Evolutionary conservation across 805 yeast genomes (phyloP).

Genomic region (Naumovozyma castellii): DNA sequence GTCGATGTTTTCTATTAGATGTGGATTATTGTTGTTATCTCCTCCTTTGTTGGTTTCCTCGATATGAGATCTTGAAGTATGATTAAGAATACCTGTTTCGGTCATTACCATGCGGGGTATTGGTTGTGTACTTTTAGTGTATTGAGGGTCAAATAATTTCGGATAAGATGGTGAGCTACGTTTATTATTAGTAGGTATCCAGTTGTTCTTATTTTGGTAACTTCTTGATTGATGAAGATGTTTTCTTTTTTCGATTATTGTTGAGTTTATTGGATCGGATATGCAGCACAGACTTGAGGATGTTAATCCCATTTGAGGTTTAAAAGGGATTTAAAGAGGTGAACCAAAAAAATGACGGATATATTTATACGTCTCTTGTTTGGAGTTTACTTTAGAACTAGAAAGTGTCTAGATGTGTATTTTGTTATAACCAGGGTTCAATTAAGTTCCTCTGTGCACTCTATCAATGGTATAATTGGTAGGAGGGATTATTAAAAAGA

Average conservation of each 20-base stretch:
- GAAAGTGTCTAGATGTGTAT: too few species aligned
- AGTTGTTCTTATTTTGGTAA: neutral
- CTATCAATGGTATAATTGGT: too few species aligned
- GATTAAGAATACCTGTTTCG: neutral
- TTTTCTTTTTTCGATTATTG: conserved; percentile 3
- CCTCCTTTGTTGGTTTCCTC: neutral
- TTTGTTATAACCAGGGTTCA: too few species aligned
- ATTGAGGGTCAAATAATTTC: neutral
- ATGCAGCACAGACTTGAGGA: conserved; percentile 30
- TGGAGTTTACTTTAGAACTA: too few species aligned
- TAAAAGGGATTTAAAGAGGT: neutral
- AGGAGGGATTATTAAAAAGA: too few species aligned
- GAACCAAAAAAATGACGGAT: neutral
- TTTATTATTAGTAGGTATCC: neutral
- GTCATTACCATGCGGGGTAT: neutral
- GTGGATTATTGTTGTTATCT: neutral
- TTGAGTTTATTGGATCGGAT: conserved; percentile 2
- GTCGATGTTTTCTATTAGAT: neutral
- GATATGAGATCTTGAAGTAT: neutral
- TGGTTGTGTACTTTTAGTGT: neutral
- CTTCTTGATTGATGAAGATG: neutral
- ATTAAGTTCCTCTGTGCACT: too few species aligned
- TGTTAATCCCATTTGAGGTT: conserved; percentile 29
- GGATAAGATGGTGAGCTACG: too few species aligned
- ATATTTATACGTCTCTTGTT: too few species aligned